phyloP scores from a whole-genome alignment of 192 early-diverging fungal species.

The Spizellomyces sp. region DNA sequence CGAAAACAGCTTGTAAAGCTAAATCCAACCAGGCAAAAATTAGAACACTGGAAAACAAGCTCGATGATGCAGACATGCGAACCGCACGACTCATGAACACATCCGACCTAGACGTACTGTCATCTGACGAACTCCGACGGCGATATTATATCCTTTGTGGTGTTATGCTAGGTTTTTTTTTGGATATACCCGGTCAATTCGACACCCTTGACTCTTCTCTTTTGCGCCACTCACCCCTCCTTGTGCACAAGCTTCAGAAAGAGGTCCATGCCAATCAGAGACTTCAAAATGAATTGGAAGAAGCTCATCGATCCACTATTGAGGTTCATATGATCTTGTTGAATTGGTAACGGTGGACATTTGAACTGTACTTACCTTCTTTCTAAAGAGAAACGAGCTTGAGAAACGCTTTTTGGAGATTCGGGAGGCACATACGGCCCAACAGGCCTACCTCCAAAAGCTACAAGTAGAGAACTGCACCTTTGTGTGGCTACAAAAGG shows the following conservation, averaged over 20 bases:
- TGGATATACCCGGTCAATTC: too few relatives aligned
- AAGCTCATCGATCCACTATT: slow-evolving; percentile 23
- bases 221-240: not conserved
- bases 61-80: slow-evolving; percentile 31
- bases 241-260: slow-evolving; percentile 41
- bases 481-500: not conserved
- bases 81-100: slow-evolving; percentile 40
- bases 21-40: too few relatives aligned
- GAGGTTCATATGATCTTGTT: slow-evolving; percentile 25
- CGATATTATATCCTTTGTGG: slow-evolving; percentile 31
- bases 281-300: slow-evolving; percentile 32
- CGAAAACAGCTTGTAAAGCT: too few relatives aligned
- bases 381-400: slow-evolving; percentile 40
- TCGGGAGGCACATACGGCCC: slow-evolving; percentile 48
- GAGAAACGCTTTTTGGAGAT: slow-evolving; percentile 46
- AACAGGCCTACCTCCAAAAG: slow-evolving; percentile 41
- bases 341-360: not conserved
- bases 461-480: slow-evolving; percentile 31
- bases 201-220: too few relatives aligned
- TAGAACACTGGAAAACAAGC: slow-evolving; percentile 18
- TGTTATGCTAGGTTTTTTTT: not conserved
- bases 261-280: slow-evolving; percentile 7
- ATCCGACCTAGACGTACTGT: slow-evolving; percentile 44
- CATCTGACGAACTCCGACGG: slow-evolving; percentile 37
- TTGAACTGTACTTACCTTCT: not conserved